Conservation (phyloP, 106 monocot genomes). For the Dioscorea dumetorum region DNA sequence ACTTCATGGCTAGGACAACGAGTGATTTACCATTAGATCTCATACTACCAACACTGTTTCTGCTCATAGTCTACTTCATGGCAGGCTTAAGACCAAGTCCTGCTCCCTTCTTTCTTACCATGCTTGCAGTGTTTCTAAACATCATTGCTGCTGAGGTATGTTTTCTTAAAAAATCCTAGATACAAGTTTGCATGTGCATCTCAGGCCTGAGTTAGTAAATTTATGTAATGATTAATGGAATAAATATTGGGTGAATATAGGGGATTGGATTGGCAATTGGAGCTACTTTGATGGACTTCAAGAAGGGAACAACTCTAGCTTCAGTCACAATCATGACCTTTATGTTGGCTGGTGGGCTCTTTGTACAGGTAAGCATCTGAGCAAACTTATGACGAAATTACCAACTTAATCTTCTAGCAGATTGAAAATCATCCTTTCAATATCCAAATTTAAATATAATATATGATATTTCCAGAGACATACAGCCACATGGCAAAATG, state of each 20-base stretch:
- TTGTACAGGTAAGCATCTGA: constrained; percentile 62
- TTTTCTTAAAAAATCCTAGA: background rate
- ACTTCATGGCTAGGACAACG: constrained; percentile 84
- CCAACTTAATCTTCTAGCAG: no score
- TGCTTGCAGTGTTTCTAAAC: constrained; percentile 76
- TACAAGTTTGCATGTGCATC: background rate
- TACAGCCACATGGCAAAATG: no score
- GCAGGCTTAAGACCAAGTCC: constrained; percentile 60
- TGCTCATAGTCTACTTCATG: constrained; percentile 85
- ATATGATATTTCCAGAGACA: no score
- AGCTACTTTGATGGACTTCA: constrained; percentile 64
- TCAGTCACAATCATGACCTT: constrained; percentile 90
- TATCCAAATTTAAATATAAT: no score
- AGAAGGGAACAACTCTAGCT: constrained; percentile 84
- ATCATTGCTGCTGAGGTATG: constrained; percentile 78
- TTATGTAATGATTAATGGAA: background rate
- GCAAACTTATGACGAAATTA: background rate
- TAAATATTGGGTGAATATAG: constrained; percentile 18
- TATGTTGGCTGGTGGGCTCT: constrained; percentile 87
- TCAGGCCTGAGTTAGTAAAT: background rate
- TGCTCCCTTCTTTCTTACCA: constrained; percentile 58
- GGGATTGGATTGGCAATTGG: constrained; percentile 85
- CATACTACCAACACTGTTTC: constrained; percentile 61
- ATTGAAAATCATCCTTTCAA: no score
- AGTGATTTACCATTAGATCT: constrained; percentile 76